Base-by-base conservation (phyloP, 345 rosid species). In the Viola odorata region DNA sequence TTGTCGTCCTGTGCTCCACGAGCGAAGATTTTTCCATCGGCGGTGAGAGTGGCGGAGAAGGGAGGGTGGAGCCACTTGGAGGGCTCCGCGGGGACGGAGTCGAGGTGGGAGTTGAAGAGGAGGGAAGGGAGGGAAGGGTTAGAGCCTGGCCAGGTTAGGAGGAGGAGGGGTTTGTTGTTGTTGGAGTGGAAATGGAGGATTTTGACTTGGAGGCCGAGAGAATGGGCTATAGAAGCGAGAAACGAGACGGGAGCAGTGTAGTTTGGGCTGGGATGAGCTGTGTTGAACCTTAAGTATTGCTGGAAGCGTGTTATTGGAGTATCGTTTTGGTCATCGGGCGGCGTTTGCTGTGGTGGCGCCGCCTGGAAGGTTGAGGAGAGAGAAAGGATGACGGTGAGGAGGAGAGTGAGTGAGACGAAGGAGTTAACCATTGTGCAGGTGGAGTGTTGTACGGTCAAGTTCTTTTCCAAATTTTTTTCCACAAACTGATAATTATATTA, bases 1-100 rank as follows among this genome's bases (percentile, higher is more conserved):
- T 89, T 92, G 48, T 92, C 98, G 55, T 89, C 96, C 69, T 89
- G 98, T 4, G 94, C 84, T 5, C 98, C 96, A 6, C 98, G 89
- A 39, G 96, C 88, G 13, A 74, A 87, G 65, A 89, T 92, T 53
- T 60, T 61, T 0, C 98, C 96, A 38, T 77, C 79, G n/a, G 58
- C 44, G 16, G 86, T 63, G 41, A 75, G 81, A 65, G 71, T 61
- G 66, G 94, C 95, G 37, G 96, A 69, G 91, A 91, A 87, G 10
- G 95, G 98, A 7, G 86, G 88, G 62, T 89, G 84, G 44, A 54
- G n/a, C 98, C 96, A 89, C 62, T 85, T 87, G 42, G 81, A 68
- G 14, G 85, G 80, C 59, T 92, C 96, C 10, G 82, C 85, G 2
- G 96, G 96, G 71, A 91, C 98, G 48, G 96, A 91, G 61, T 91